Evolutionary conservation across 1,284 basidiomycete genomes (phyloP).

Genomic region (Mycena citricolor): DNA sequence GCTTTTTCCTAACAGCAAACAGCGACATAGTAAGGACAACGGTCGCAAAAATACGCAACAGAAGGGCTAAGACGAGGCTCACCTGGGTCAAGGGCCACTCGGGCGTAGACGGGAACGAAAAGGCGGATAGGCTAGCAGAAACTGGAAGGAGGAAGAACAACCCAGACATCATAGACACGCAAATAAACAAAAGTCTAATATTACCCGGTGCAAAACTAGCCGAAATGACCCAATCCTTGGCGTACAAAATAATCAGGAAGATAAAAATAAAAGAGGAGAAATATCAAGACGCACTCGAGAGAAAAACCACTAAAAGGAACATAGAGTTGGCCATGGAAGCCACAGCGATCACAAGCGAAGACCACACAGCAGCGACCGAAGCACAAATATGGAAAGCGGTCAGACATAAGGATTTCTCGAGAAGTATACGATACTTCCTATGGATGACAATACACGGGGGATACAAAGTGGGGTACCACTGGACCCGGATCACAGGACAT

Average conservation of each 20-base stretch:
- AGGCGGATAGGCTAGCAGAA: slow-evolving; percentile 20
- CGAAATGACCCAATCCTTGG: slow-evolving; percentile 25
- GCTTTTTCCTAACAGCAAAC: slow-evolving; percentile 18
- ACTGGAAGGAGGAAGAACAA: slow-evolving; percentile 17
- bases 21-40: slow-evolving; percentile 6
- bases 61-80: slow-evolving; percentile 15
- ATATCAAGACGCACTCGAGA: slow-evolving; percentile 1
- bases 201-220: slow-evolving; percentile 1
- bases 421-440: slow-evolving; percentile 27
- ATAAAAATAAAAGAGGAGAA: slow-evolving; percentile 2
- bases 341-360: neutral
- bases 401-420: slow-evolving; percentile 19
- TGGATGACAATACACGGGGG: slow-evolving; percentile 29
- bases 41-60: slow-evolving; percentile 4
- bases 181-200: neutral
- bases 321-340: slow-evolving; percentile 7
- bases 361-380: neutral
- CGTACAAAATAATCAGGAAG: slow-evolving; percentile 25
- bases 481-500: slow-evolving; percentile 3
- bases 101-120: slow-evolving; percentile 21
- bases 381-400: slow-evolving; percentile 17
- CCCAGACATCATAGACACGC: neutral
- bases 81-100: slow-evolving; percentile 27
- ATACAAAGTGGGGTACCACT: slow-evolving; percentile 5
- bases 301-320: neutral